A percentile compares a stretch with the other conserved stretches of the same genome.
Conservation (phyloP, 1,139 yeast species). For the Pneumocystis jirovecii region DNA sequence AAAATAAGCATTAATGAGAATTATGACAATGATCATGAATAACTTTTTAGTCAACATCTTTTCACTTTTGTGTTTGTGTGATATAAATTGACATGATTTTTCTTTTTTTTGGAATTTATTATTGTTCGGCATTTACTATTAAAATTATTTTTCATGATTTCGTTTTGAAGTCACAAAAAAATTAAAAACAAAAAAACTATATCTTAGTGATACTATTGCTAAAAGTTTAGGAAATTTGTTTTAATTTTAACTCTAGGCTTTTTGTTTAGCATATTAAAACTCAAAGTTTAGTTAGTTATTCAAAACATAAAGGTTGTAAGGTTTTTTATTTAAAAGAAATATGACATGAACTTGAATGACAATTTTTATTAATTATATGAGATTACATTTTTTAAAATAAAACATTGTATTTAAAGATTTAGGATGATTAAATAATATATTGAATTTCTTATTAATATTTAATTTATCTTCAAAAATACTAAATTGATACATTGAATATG, state of each 20-base stretch:
- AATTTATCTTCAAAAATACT: neutral
- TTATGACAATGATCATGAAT: neutral
- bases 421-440: neutral
- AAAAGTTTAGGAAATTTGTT: neutral
- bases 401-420: neutral
- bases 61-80: neutral
- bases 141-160: no score
- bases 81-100: neutral
- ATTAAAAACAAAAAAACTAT: no score
- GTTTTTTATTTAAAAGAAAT: neutral
- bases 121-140: neutral
- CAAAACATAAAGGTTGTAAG: neutral
- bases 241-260: neutral
- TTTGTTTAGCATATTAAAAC: neutral
- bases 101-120: neutral
- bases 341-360: neutral
- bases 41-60: neutral
- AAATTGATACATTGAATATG: neutral
- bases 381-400: no score
- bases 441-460: neutral
- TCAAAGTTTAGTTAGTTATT: neutral
- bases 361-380: no score
- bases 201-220: no score
- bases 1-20: neutral
- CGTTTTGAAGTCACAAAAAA: neutral